Evolutionary conservation across 192 early-diverging fungal species (phyloP).

Genomic region (Coemansia sp.): DNA sequence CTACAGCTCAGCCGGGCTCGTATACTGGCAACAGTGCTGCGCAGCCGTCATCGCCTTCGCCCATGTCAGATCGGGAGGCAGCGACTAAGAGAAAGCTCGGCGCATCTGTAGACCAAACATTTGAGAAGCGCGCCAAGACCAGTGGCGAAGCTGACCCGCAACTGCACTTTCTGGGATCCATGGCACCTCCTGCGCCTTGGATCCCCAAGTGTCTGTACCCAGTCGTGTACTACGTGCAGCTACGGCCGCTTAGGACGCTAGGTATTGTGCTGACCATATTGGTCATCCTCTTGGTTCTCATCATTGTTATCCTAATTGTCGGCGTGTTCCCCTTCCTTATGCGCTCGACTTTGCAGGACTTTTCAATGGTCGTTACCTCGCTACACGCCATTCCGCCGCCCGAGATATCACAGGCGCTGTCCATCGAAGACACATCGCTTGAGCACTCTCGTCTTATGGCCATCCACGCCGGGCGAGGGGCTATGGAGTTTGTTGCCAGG

Average conservation of each 20-base stretch:
- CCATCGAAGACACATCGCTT: not conserved
- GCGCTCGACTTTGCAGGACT: slow-evolving; percentile 41
- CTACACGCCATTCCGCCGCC: slow-evolving; percentile 34
- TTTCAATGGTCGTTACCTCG: slow-evolving; percentile 28
- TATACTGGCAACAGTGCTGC: not conserved
- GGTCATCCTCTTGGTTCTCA: slow-evolving; percentile 24
- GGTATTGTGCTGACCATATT: slow-evolving; percentile 37
- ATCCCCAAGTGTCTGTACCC: slow-evolving; percentile 19
- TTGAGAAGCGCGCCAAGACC: slow-evolving; percentile 4
- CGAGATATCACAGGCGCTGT: slow-evolving; percentile 20
- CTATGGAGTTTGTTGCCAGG: not conserved
- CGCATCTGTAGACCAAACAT: not conserved
- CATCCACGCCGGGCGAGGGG: not conserved
- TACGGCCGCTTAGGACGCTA: slow-evolving; percentile 27
- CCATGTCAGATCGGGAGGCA: not conserved
- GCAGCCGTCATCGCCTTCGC: not conserved
- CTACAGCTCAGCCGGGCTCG: not conserved
- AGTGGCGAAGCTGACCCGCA: not conserved
- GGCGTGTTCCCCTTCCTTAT: slow-evolving; percentile 45
- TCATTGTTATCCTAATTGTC: slow-evolving; percentile 36
- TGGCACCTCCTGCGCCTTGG: slow-evolving; percentile 1
- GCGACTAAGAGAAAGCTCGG: not conserved
- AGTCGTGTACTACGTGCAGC: slow-evolving; percentile 30
- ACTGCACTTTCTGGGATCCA: slow-evolving; percentile 3
- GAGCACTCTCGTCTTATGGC: not conserved